Evolutionary conservation across 257 asterid genomes (phyloP).

Genomic region (Thymus quinquecostatus): DNA sequence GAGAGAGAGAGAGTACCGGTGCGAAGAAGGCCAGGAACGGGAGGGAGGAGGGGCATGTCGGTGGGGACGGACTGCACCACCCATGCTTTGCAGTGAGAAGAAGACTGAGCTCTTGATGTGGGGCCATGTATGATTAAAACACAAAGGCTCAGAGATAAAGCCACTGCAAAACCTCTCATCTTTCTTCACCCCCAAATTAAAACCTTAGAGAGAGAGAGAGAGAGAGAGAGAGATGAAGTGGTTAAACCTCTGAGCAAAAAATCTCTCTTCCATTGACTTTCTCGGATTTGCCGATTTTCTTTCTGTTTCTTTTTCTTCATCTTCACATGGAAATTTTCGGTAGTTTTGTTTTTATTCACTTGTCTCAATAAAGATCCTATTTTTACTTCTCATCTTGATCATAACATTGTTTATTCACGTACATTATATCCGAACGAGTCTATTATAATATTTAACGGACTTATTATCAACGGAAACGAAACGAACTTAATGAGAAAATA

Average conservation of each 20-base stretch:
- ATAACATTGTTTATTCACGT: no score
- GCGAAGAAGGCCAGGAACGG: slow-evolving; percentile 72
- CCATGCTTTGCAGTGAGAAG: slow-evolving; percentile 77
- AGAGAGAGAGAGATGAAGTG: neutral
- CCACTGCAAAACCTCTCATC: slow-evolving; percentile 35
- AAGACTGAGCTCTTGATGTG: slow-evolving; percentile 24
- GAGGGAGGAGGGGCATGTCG: slow-evolving; percentile 71
- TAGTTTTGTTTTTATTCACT: neutral
- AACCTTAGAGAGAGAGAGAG: neutral
- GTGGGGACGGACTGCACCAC: slow-evolving; percentile 87
- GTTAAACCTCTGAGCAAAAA: neutral
- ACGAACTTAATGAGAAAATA: slow-evolving; percentile 22
- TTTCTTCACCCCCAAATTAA: neutral
- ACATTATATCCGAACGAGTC: no score
- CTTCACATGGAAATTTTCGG: neutral
- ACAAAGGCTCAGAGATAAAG: slow-evolving; percentile 25
- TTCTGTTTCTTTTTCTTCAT: neutral
- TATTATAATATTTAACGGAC: neutral
- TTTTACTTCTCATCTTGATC: no score
- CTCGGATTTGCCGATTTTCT: no score
- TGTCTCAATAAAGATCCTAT: no score
- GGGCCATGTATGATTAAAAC: slow-evolving; percentile 22
- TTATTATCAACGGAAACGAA: no score
- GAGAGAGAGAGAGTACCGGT: slow-evolving; percentile 47
- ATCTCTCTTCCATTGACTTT: neutral